Percentiles rank a stretch among this genome's conserved stretches.
phyloP scores from a whole-genome alignment of 768 basidiomycete genomes.

The Tulasnella sp. region DNA sequence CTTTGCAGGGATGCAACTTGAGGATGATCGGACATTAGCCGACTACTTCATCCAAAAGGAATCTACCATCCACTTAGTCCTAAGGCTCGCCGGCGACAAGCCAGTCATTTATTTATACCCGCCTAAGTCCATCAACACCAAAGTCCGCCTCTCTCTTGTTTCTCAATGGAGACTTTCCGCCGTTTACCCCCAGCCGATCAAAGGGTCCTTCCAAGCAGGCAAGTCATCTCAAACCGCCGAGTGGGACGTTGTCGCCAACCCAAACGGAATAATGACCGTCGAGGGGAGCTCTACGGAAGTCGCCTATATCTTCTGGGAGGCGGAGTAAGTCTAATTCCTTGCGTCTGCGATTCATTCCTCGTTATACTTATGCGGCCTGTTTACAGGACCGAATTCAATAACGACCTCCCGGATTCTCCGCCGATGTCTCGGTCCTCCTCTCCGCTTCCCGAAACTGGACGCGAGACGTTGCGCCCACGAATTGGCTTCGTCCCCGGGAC shows the following conservation, averaged over 20 bases:
- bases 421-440: neutral
- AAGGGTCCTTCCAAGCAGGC: neutral
- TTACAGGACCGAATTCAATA: neutral
- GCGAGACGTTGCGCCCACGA: neutral
- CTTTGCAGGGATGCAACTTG: neutral
- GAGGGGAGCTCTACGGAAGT: neutral
- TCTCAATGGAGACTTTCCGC: slow-evolving; percentile 41
- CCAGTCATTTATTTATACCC: neutral
- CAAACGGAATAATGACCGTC: neutral
- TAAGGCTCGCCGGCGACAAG: neutral
- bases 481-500: neutral
- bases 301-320: neutral
- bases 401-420: neutral
- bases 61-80: neutral
- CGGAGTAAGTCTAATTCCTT: neutral
- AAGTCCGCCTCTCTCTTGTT: slow-evolving; percentile 38
- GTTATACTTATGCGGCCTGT: no score
- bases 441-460: neutral
- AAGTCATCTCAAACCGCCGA: neutral
- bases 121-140: slow-evolving; percentile 31
- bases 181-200: slow-evolving; percentile 37
- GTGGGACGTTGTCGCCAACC: neutral
- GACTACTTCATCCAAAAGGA: neutral
- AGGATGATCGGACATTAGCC: neutral
- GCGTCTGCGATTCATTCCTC: no score